Evolutionary conservation across 2,329 filamentous ascomycete species (phyloP).

Genomic region (Diaporthe destruens): DNA sequence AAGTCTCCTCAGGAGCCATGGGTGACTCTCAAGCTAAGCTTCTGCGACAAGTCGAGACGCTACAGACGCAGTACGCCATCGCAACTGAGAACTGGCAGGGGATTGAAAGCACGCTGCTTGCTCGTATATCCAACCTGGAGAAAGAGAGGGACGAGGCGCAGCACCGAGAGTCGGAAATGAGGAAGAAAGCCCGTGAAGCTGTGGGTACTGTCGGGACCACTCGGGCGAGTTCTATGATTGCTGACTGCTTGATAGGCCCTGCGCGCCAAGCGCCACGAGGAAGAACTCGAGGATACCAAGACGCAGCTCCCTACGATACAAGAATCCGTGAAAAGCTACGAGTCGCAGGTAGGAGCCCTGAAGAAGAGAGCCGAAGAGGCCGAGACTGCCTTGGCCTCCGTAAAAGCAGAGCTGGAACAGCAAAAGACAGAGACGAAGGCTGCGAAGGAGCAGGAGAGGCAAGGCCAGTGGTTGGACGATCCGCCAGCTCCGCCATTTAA

Average conservation of each 20-base stretch:
- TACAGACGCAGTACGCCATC: slow-evolving; percentile 94
- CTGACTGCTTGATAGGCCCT: slow-evolving; percentile 65
- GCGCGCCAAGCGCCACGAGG: slow-evolving; percentile 77
- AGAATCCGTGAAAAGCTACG: slow-evolving; percentile 72
- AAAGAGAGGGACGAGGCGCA: slow-evolving; percentile 91
- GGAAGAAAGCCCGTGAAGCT: slow-evolving; percentile 89
- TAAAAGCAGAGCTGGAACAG: slow-evolving; percentile 63
- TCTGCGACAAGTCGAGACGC: slow-evolving; percentile 91
- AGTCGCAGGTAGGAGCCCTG: slow-evolving; percentile 70
- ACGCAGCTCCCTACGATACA: slow-evolving; percentile 74
- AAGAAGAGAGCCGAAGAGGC: slow-evolving; percentile 75
- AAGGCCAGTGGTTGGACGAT: slow-evolving; percentile 66
- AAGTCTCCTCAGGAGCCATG: slow-evolving; percentile 84
- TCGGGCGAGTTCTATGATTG: background rate
- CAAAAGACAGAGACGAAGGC: slow-evolving; percentile 54
- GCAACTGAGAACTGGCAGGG: slow-evolving; percentile 98
- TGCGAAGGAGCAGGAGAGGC: slow-evolving; percentile 55
- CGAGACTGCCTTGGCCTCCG: slow-evolving; percentile 73
- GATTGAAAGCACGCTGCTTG: slow-evolving; percentile 87
- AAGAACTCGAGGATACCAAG: slow-evolving; percentile 81
- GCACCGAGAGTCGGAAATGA: slow-evolving; percentile 85
- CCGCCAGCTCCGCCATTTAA: slow-evolving; percentile 57
- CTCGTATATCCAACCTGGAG: slow-evolving; percentile 82
- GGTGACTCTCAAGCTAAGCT: slow-evolving; percentile 91
- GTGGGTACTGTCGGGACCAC: slow-evolving; percentile 62